A percentile compares a stretch with the other conserved stretches of the same genome.
Evolutionary conservation across 2,329 filamentous ascomycete genomes (phyloP).

Genomic region (Fragosphaeria purpurea): DNA sequence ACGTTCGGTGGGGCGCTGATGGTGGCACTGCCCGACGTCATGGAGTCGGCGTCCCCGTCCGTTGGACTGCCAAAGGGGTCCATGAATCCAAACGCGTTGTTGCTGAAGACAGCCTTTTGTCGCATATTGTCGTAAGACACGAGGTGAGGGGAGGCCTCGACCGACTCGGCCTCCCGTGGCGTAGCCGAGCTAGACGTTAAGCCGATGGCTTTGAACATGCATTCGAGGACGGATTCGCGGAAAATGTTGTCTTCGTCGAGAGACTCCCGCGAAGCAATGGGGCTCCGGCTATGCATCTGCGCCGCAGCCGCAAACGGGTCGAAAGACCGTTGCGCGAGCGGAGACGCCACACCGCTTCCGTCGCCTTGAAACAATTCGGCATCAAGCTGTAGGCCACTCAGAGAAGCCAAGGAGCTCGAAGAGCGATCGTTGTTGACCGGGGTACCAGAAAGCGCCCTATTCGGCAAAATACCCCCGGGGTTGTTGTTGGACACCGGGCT

Average conservation of each 20-base stretch:
- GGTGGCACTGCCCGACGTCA: constrained; percentile 53
- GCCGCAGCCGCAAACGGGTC: constrained; percentile 48
- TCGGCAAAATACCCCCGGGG: constrained; percentile 71
- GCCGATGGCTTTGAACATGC: constrained; percentile 90
- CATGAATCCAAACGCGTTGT: constrained; percentile 82
- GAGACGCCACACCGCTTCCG: constrained; percentile 30
- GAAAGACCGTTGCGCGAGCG: constrained; percentile 40
- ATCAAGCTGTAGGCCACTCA: constrained; percentile 1
- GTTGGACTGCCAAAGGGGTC: constrained; percentile 67
- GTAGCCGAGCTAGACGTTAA: constrained; percentile 59
- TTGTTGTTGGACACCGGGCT: constrained; percentile 42
- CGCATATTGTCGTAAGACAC: constrained; percentile 74
- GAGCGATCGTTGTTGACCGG: constrained; percentile 33
- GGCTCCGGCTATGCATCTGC: constrained; percentile 37
- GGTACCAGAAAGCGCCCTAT: constrained; percentile 59
- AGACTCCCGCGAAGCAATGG: constrained; percentile 64
- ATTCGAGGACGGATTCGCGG: constrained; percentile 80
- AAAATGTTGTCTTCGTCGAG: constrained; percentile 84
- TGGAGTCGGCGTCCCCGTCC: constrained; percentile 80
- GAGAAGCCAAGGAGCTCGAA: constrained; percentile 18
- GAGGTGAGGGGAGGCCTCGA: constrained; percentile 75
- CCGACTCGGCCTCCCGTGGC: constrained; percentile 60
- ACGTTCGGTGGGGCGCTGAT: constrained; percentile 55
- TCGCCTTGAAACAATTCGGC: constrained; percentile 21
- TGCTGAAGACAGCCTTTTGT: constrained; percentile 70